phyloP scores from a whole-genome alignment of 225 moss, liverwort and hornwort genomes.

The Takakia lepidozioides region DNA sequence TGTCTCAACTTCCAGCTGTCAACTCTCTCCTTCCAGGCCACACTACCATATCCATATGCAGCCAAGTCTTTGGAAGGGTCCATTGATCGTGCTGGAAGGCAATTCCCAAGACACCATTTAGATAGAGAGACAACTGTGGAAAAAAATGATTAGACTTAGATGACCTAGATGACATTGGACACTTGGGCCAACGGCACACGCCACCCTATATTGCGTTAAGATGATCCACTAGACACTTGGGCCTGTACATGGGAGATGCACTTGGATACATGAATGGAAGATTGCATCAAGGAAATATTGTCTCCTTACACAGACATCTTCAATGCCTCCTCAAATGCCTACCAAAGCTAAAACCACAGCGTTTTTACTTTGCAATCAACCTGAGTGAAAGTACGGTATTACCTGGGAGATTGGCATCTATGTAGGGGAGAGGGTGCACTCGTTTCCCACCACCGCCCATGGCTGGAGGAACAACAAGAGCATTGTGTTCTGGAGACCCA shows the following conservation, averaged over 20 bases:
- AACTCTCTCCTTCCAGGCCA: constrained; percentile 93
- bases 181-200: too few relatives aligned
- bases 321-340: not conserved
- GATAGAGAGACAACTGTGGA: too few relatives aligned
- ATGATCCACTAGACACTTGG: too few relatives aligned
- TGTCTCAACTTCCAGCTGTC: constrained; percentile 97
- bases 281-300: too few relatives aligned
- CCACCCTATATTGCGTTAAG: too few relatives aligned
- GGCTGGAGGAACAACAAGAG: constrained; percentile 75
- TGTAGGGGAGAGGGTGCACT: constrained; percentile 72
- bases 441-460: constrained; percentile 66
- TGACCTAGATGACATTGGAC: too few relatives aligned
- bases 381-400: not conserved
- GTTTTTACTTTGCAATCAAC: not conserved
- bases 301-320: not conserved
- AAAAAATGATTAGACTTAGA: too few relatives aligned
- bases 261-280: too few relatives aligned
- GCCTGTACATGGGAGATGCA: too few relatives aligned
- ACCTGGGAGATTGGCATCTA: constrained; percentile 78
- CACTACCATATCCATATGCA: constrained; percentile 89
- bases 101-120: too few relatives aligned
- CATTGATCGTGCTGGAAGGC: constrained; percentile 84
- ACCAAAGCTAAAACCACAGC: not conserved
- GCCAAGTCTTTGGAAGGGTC: constrained; percentile 90
- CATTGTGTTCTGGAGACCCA: constrained; percentile 69